Evolutionary conservation across 345 rosid genomes (phyloP), one percentile per base, ranked within the genome.

Genomic region (Carallia pectinifolia): DNA sequence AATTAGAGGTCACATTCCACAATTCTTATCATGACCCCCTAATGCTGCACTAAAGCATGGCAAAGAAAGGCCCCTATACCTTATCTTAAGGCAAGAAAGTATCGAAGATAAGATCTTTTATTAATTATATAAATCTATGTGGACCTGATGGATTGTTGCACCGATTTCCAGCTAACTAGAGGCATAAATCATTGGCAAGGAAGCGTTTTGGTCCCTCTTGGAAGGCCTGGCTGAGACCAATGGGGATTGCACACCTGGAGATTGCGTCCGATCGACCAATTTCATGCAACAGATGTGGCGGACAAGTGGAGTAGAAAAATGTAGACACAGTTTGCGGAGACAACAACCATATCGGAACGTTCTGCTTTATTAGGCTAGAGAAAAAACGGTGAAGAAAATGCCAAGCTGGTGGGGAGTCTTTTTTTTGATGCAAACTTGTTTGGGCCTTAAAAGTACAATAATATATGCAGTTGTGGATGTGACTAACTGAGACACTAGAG

Each of bases 11-110:
- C 77, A 58, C 13, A 38, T 16, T 75, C 72, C 71, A 34, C 9
- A 6, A 29, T 70, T 75, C 81, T 4, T 72, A 76, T 79, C 86
- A 70, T 72, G 88, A 80, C 77, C 77, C 78, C 77, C 75, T 64
- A 30, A 59, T 81, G 89, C 80, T 79, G 74, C 78, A 77, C 67
- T 70, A 80, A 84, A 86, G 86, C 69, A 59, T 61, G 66, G 77
- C 88, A 82, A 47, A 4, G 68, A 34, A 59, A 71, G 71, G 75
- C 73, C 81, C 81, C 70, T 50, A 69, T 9, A 69, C 82, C 82
- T 86, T 79, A 82, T 86, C 90, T 65, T 18, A 33, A 70, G 40
- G 44, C 30, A 63, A 38, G 18, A 6, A 6, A 23, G 58, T 36
- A 75, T 80, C 80, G 13, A 71, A 48, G 85, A 79, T 81, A 84